Percentiles rank a stretch among this genome's conserved stretches.
Evolutionary conservation across 2,329 filamentous ascomycete genomes (phyloP).

Genomic region (Penicillium corylophilum): DNA sequence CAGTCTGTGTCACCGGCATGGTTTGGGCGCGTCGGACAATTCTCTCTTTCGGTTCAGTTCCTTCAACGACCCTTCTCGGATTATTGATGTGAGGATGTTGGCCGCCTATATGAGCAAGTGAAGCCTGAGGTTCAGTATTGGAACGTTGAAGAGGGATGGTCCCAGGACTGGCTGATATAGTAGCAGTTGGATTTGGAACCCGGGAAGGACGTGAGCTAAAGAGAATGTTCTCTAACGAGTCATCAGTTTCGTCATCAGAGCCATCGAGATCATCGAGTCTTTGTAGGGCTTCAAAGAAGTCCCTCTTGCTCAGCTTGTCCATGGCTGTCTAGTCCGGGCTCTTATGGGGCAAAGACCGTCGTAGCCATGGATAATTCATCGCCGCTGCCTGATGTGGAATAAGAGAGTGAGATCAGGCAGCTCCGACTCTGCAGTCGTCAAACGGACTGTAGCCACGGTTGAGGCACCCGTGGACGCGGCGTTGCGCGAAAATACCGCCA

Average conservation of each 20-base stretch:
- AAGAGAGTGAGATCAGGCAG: constrained; percentile 1
- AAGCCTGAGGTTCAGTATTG: constrained; percentile 10
- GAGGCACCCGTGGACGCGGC: constrained; percentile 15
- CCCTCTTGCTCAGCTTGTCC: constrained; percentile 27
- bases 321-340: constrained; percentile 22
- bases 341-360: constrained; percentile 3
- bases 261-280: constrained; percentile 30
- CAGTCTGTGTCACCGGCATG: constrained; percentile 14
- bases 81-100: background rate
- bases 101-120: background rate
- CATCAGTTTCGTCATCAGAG: constrained; percentile 24
- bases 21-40: constrained; percentile 12
- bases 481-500: constrained; percentile 34
- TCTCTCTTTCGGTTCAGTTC: background rate
- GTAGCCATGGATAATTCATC: constrained; percentile 17
- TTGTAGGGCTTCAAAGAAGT: constrained; percentile 40
- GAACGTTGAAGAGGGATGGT: constrained; percentile 6
- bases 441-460: constrained; percentile 18
- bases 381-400: constrained; percentile 12
- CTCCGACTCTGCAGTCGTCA: constrained; percentile 1
- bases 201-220: constrained; percentile 2
- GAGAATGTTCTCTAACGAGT: constrained; percentile 21
- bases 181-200: background rate
- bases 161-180: background rate
- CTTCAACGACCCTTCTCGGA: background rate